These are phyloP conservation scores for Poa annua DNA, from an alignment of 176 grass and related monocot species.

Conservation along the genomic window DNA sequence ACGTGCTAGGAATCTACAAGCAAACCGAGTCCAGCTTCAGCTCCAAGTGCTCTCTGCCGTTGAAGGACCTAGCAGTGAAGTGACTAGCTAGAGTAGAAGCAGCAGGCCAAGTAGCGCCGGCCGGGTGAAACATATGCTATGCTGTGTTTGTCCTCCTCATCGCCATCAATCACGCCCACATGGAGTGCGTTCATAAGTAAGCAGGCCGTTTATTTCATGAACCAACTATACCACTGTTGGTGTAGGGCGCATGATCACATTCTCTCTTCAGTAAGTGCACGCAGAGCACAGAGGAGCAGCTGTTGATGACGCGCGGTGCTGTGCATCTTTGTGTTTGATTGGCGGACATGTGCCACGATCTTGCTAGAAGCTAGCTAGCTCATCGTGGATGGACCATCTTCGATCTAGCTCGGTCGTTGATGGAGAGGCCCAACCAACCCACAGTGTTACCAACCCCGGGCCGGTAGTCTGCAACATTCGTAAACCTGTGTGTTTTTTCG, in stretches of 20 bases:
- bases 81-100: neutral
- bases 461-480: neutral
- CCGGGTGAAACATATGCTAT: conserved; percentile 6
- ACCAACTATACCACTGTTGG: neutral
- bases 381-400: neutral
- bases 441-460: too few relatives aligned
- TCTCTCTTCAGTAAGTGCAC: neutral
- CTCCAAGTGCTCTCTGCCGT: neutral
- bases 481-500: neutral
- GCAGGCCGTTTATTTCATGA: neutral
- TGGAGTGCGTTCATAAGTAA: neutral
- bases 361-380: neutral
- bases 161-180: neutral
- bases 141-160: neutral
- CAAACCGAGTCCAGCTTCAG: neutral
- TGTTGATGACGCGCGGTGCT: neutral
- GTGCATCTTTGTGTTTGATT: neutral
- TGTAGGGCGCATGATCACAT: neutral
- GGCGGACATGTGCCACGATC: neutral
- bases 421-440: too few relatives aligned
- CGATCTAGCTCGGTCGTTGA: too few relatives aligned
- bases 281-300: neutral
- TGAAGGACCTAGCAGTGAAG: neutral
- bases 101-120: too few relatives aligned
- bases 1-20: neutral